Evolutionary conservation across 805 yeast species (phyloP), one percentile per base, ranked within the genome.

Genomic region (Candida patagonica): DNA sequence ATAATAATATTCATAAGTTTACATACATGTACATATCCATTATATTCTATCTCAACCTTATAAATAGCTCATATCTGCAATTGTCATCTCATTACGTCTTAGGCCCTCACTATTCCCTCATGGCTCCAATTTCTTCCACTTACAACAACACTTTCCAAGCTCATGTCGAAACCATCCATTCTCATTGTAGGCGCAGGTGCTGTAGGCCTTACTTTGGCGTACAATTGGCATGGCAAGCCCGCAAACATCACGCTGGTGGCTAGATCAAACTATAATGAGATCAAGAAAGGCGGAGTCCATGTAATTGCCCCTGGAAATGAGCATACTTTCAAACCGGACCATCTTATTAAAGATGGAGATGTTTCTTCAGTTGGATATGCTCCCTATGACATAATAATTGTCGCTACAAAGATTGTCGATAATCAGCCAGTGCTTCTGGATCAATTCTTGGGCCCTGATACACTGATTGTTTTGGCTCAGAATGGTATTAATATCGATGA

Each of bases 131-230:
- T n/a, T n/a, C n/a, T n/a, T n/a, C n/a, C n/a, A n/a, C n/a, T n/a
- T n/a, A n/a, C n/a, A n/a, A n/a, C n/a, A n/a, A n/a, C n/a, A n/a
- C n/a, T n/a, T n/a, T n/a, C n/a, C n/a, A n/a, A n/a, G n/a, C n/a
- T n/a, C n/a, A n/a, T n/a, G n/a, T n/a, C n/a, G n/a, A n/a, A n/a
- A n/a, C 31, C 38, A n/a, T 42, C 48, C 13, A 35, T 45, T 19
- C 27, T 45, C 15, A 16, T 43, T 16, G 49, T 42, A 7, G 49
- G 49, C 12, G 49, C 49, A 10, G 49, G 49, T 4, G 49, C 45
- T 8, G 45, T 45, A 3, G 49, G 47, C 7, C 31, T 29, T 25
- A n/a, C n/a, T n/a, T 31, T 44, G 6, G 40, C 41, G 4, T 42
- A 37, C 24, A 37, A 30, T 12, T 19, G 26, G n/a, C 31, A 23